Percentiles rank a stretch among this genome's conserved stretches.
Conservation (phyloP, 495 filamentous ascomycete genomes). For the Friedmanniomyces simplex region DNA sequence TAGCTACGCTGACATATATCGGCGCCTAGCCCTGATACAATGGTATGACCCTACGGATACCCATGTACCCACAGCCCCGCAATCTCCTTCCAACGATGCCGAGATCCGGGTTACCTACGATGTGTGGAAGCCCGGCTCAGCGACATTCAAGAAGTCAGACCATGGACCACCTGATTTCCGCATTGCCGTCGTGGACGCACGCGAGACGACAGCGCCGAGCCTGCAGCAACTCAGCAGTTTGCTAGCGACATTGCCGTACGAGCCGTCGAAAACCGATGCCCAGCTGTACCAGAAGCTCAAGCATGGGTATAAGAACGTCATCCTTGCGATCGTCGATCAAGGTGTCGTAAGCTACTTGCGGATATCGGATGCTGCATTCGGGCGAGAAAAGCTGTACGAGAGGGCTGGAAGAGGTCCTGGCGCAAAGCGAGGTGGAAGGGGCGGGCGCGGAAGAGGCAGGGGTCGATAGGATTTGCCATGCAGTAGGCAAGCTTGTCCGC, state of each 20-base stretch:
- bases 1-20: constrained; percentile 68
- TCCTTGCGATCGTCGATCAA: constrained; percentile 80
- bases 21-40: constrained; percentile 62
- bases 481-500: too few relatives aligned
- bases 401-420: constrained; percentile 29
- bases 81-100: constrained; percentile 11
- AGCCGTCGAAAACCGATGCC: constrained; percentile 38
- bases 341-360: constrained; percentile 82
- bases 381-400: constrained; percentile 56
- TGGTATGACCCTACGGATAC: constrained; percentile 46
- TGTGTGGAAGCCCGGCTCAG: constrained; percentile 65
- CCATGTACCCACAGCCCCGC: constrained; percentile 1
- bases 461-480: constrained; percentile 1
- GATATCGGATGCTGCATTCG: constrained; percentile 70
- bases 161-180: constrained; percentile 72
- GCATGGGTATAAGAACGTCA: constrained; percentile 72
- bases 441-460: constrained; percentile 23
- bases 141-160: constrained; percentile 57
- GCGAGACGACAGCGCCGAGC: constrained; percentile 58
- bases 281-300: constrained; percentile 43
- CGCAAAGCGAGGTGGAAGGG: constrained; percentile 33
- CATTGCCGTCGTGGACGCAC: constrained; percentile 68
- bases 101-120: constrained; percentile 62
- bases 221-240: constrained; percentile 58
- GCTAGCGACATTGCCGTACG: constrained; percentile 55